phyloP scores from a whole-genome alignment of 768 basidiomycete species.

The Russula emetica region DNA sequence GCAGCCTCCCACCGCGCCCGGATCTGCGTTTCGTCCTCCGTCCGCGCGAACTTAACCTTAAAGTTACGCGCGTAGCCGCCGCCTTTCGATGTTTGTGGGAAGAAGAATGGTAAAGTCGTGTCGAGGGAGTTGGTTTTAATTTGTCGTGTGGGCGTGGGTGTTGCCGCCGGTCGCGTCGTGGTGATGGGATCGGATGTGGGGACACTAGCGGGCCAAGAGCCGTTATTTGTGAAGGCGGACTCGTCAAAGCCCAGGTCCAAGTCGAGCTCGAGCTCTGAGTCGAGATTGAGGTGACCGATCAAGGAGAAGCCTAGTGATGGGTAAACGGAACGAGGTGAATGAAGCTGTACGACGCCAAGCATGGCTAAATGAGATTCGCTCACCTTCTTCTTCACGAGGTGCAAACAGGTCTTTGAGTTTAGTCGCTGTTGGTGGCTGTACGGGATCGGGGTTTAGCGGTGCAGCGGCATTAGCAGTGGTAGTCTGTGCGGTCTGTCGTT shows the following conservation, averaged over 20 bases:
- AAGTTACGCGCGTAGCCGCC: slow-evolving; percentile 33
- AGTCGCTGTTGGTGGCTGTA: neutral
- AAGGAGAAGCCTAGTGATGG: slow-evolving; percentile 63
- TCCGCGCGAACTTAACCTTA: slow-evolving; percentile 45
- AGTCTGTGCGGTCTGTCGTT: neutral
- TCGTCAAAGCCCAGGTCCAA: slow-evolving; percentile 33
- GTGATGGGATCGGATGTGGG: neutral
- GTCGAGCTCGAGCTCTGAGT: slow-evolving; percentile 63
- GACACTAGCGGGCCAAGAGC: neutral
- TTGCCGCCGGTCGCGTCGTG: neutral
- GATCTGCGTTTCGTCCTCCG: slow-evolving; percentile 56
- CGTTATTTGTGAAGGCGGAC: neutral
- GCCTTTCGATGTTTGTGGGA: slow-evolving; percentile 5
- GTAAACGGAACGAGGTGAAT: neutral
- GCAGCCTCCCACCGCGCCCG: slow-evolving; percentile 65
- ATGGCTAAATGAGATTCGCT: slow-evolving; percentile 33
- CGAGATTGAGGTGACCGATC: slow-evolving; percentile 69
- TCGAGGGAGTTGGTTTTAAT: slow-evolving; percentile 8
- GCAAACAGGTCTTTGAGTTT: slow-evolving; percentile 73
- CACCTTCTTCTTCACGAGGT: slow-evolving; percentile 62
- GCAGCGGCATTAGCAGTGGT: neutral
- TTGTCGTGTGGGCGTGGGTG: neutral
- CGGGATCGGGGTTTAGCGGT: neutral
- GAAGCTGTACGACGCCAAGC: neutral
- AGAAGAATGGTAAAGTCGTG: slow-evolving; percentile 23